Conservation (phyloP, 2,329 filamentous ascomycete genomes). For the Beauveria asiatica region DNA sequence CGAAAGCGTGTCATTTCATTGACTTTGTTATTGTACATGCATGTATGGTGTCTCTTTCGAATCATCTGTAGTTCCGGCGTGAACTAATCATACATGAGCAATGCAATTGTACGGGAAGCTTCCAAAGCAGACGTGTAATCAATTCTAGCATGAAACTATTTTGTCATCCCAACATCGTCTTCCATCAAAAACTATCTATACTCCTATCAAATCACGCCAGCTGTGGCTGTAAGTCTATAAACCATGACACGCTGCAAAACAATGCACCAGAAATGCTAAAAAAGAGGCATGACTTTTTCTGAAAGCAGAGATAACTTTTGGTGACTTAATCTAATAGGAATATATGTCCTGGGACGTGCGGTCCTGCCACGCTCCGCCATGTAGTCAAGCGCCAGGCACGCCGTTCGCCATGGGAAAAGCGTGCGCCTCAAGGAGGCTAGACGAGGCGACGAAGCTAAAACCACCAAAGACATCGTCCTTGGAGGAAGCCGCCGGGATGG, state of each 20-base stretch:
- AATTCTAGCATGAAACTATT: not conserved
- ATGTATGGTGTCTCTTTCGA: too few relatives aligned
- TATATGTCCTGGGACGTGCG: not conserved
- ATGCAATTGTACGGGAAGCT: too few relatives aligned
- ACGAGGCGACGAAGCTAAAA: constrained; percentile 55
- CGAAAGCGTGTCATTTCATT: too few relatives aligned
- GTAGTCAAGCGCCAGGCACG: not conserved
- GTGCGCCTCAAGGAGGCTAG: constrained; percentile 44
- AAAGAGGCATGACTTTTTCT: not conserved
- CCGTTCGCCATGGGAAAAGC: constrained; percentile 25
- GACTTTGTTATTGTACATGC: too few relatives aligned
- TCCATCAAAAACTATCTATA: not conserved
- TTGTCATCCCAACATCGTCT: not conserved
- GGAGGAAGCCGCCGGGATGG: constrained; percentile 22
- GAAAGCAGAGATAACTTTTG: not conserved
- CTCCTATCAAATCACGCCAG: not conserved
- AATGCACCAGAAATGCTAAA: not conserved
- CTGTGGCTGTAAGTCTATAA: not conserved
- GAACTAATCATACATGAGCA: too few relatives aligned
- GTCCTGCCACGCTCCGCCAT: constrained; percentile 3
- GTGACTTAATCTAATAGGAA: not conserved
- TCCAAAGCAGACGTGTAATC: too few relatives aligned
- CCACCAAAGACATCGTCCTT: constrained; percentile 54
- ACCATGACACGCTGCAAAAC: not conserved
- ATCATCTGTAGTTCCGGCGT: too few relatives aligned